Conservation (phyloP, 371 early-diverging fungal species). For the Capniomyces stellatus region DNA sequence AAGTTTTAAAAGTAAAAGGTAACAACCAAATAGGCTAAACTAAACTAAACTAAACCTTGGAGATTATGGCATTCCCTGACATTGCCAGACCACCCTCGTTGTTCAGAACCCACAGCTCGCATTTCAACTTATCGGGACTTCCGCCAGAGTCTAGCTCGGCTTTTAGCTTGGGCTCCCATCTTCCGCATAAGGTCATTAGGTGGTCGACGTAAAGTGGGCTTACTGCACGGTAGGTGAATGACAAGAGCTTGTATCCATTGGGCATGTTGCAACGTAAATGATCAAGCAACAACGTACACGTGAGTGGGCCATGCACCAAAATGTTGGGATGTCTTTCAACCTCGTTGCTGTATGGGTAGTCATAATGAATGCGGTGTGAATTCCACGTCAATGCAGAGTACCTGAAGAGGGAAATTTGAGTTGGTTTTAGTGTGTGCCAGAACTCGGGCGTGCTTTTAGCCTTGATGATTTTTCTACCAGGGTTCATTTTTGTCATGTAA, state of each 20-base stretch:
- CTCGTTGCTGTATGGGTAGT: slow-evolving; percentile 41
- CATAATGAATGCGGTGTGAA: slow-evolving; percentile 69
- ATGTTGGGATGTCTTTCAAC: slow-evolving; percentile 55
- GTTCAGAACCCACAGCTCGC: slow-evolving; percentile 53
- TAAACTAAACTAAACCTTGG: too few species aligned
- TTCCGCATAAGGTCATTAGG: slow-evolving; percentile 32
- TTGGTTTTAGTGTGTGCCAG: slow-evolving; percentile 30
- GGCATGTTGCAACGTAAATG: slow-evolving; percentile 28
- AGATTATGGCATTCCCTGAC: slow-evolving; percentile 49
- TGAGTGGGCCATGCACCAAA: slow-evolving; percentile 70
- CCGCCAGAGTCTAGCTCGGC: slow-evolving; percentile 5
- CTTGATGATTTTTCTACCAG: slow-evolving; percentile 9
- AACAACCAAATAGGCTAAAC: too few species aligned
- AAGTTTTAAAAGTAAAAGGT: too few species aligned
- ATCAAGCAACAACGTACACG: slow-evolving; percentile 49
- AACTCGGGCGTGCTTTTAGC: slow-evolving; percentile 36
- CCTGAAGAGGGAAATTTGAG: slow-evolving; percentile 52
- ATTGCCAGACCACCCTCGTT: slow-evolving; percentile 45
- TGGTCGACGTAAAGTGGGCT: slow-evolving; percentile 42
- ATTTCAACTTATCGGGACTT: slow-evolving; percentile 11
- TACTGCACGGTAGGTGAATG: slow-evolving; percentile 50
- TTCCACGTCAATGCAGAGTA: slow-evolving; percentile 77
- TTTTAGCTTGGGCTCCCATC: slow-evolving; percentile 12
- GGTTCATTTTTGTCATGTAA: slow-evolving; percentile 27
- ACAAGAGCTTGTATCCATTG: slow-evolving; percentile 4